Evolutionary conservation across 768 basidiomycete species (phyloP).

Genomic region (Megacollybia marginata): DNA sequence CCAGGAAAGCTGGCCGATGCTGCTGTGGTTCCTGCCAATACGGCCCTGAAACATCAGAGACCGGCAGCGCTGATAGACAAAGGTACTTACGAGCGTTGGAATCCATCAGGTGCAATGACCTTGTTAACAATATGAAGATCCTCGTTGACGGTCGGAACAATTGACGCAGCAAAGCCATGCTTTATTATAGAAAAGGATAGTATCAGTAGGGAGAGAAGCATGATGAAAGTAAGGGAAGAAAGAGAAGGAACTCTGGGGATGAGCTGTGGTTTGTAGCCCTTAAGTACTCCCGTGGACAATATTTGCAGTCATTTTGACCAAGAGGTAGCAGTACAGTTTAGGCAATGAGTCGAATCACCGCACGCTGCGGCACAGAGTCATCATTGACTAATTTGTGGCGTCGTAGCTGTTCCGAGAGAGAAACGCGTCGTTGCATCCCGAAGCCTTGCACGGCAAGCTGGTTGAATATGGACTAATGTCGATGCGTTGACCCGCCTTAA

Average conservation of each 20-base stretch:
- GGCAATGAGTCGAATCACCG: no score
- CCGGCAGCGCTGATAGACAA: no score
- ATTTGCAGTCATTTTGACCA: no score
- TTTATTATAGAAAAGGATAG: background rate
- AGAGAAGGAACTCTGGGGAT: background rate
- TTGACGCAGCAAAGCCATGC: background rate
- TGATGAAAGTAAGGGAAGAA: background rate
- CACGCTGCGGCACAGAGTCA: no score
- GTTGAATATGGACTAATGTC: no score
- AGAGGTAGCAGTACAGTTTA: no score
- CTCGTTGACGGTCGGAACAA: background rate
- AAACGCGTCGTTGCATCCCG: no score
- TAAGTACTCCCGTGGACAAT: background rate
- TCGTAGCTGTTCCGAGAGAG: no score
- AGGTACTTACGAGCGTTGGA: background rate
- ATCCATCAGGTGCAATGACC: background rate
- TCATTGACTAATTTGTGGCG: no score
- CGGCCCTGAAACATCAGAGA: background rate
- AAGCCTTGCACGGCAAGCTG: no score
- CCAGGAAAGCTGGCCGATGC: slow-evolving; percentile 2
- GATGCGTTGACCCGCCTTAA: no score
- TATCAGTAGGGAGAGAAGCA: background rate
- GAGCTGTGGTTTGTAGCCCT: background rate
- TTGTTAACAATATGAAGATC: background rate
- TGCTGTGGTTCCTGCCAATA: slow-evolving; percentile 1